Evolutionary conservation across 208 protist species (phyloP), one percentile per base, ranked within the genome.

Genomic region (Trypanosoma theileri): DNA sequence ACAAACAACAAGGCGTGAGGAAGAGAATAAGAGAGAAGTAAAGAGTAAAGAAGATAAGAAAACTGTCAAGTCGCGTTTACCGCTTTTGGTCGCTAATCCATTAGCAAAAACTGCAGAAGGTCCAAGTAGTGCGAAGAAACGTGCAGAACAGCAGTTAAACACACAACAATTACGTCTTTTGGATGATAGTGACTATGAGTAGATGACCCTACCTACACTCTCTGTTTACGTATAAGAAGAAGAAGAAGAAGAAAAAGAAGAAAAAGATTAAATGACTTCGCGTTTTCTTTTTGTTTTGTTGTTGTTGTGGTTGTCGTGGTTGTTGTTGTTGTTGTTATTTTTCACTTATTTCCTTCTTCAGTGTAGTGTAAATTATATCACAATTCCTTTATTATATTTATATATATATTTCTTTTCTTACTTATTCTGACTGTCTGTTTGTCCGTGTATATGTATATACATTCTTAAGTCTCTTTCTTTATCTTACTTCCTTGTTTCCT

Each of bases 141-240:
- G 70, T 6, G 58, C 82, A 13, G 45, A 54, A 9, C 65, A 85
- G 12, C 82, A 84, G 61, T 63, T 68, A 21, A 48, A 31, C 51
- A 82, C 82, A 40, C 82, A 88, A 42, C 79, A 88, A 16, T 42
- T 69, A 8, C 19, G 54, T 0, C 21, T 65, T 8, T 54, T 51
- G 4, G 40, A 48, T 8, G 52, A 59, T 16, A 50, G n/a, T 53
- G 67, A 66, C 6, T 31, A 52, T 17, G 50, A 64, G 42, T 40
- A 51, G 19, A 31, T 24, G 52, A 56, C 10, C n/a, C n/a, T 7
- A 24, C 12, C 1, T 7, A 22, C 12, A 31, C 22, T 10, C 8
- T 56, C 10, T 56, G 1, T 56, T 19, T 24, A 59, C 7, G 0
- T n/a, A 63, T 22, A 63, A 22, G 51, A 19, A 40, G 17, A 69